These are phyloP conservation scores for Penicillium fuscoglaucum DNA, from an alignment of 2,329 filamentous ascomycete genomes.

Conservation along the genomic window DNA sequence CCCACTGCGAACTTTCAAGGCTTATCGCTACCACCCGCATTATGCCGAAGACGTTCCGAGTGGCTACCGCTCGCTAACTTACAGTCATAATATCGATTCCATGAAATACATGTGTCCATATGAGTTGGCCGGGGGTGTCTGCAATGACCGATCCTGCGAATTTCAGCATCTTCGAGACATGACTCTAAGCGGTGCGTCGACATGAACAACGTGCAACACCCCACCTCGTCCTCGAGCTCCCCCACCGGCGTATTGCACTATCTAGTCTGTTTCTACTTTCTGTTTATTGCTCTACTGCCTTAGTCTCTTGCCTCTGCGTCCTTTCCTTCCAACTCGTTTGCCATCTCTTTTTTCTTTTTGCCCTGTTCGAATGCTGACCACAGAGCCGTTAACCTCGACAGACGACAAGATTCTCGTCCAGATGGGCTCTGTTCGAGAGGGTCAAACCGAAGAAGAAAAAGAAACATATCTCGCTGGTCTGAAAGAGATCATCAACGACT, in stretches of 20 bases:
- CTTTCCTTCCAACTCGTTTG: conserved; percentile 11
- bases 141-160: conserved; percentile 72
- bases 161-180: conserved; percentile 79
- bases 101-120: conserved; percentile 72
- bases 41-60: conserved; percentile 69
- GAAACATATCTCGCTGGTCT: conserved; percentile 48
- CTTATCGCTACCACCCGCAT: conserved; percentile 84
- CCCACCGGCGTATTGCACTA: conserved; percentile 14
- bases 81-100: conserved; percentile 85
- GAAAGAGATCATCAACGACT: conserved; percentile 51
- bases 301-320: conserved; percentile 8
- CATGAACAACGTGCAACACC: conserved; percentile 31
- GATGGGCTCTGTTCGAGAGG: conserved; percentile 50
- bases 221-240: conserved; percentile 26
- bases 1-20: conserved; percentile 77
- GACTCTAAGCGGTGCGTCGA: conserved; percentile 70
- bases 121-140: conserved; percentile 69
- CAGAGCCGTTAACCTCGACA: conserved; percentile 42
- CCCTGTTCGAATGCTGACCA: conserved; percentile 42
- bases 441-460: conserved; percentile 47
- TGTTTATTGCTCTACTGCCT: conserved; percentile 11
- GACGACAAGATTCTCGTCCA: conserved; percentile 54
- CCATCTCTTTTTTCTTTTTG: conserved; percentile 22
- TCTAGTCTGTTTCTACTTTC: conserved; percentile 10
- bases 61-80: conserved; percentile 86